Conservation (phyloP, 2,329 filamentous ascomycete genomes). For the Xylariaceae sp. region DNA sequence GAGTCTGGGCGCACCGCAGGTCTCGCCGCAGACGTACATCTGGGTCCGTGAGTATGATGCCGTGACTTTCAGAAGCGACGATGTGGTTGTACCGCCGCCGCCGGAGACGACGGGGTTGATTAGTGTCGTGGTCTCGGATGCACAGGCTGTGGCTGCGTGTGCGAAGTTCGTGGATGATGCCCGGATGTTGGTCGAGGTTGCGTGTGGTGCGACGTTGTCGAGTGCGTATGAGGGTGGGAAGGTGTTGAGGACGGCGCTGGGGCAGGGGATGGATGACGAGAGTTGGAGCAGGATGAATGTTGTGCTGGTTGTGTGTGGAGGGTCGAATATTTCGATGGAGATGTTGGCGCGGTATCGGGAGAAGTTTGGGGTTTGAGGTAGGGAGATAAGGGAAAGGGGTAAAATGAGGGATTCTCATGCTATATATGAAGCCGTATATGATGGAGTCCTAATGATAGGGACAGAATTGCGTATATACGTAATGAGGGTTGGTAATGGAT, state of each 20-base stretch:
- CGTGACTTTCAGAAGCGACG: not conserved
- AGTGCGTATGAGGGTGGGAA: conserved; percentile 54
- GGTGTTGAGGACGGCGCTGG: conserved; percentile 55
- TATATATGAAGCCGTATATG: not conserved
- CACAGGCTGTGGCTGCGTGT: conserved; percentile 73
- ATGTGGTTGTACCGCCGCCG: not conserved
- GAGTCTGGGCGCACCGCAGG: conserved; percentile 66
- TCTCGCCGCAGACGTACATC: conserved; percentile 59
- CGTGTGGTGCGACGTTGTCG: conserved; percentile 77
- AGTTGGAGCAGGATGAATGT: conserved; percentile 64
- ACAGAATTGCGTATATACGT: not conserved
- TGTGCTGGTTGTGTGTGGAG: conserved; percentile 81
- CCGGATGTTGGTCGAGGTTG: conserved; percentile 71
- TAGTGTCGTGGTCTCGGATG: conserved; percentile 63
- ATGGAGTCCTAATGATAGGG: not conserved
- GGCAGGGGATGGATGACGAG: conserved; percentile 46
- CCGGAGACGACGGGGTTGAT: conserved; percentile 36
- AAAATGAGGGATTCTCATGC: not conserved
- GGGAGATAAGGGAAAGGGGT: not conserved
- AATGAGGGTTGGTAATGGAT: not conserved
- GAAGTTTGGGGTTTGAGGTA: conserved; percentile 36
- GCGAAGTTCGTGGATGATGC: conserved; percentile 77
- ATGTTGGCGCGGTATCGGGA: conserved; percentile 55
- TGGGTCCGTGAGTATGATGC: not conserved
- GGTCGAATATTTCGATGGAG: conserved; percentile 59